phyloP scores from a whole-genome alignment of 1,284 basidiomycete genomes.

The Phlebopus sp. region DNA sequence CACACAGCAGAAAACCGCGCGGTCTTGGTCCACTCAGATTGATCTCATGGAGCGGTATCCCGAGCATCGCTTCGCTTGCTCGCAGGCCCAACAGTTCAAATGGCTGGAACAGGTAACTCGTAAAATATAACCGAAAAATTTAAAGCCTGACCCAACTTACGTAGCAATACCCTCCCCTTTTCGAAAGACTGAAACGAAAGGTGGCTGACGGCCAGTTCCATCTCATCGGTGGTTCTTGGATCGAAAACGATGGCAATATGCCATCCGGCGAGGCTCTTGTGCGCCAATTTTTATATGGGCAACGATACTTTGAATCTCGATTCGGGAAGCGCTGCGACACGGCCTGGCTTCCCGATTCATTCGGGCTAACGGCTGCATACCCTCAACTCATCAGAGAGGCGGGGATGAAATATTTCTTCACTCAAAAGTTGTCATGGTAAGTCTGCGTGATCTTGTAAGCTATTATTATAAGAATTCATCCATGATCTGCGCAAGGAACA shows the following conservation, averaged over 20 bases:
- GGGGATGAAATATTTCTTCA: conserved; percentile 96
- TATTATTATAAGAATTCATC: not conserved
- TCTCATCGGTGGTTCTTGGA: conserved; percentile 82
- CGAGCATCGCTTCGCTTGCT: conserved; percentile 92
- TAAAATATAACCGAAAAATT: not conserved
- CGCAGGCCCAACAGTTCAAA: conserved; percentile 94
- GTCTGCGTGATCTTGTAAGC: conserved; percentile 16
- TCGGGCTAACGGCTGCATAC: conserved; percentile 90
- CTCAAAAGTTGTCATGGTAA: conserved; percentile 88
- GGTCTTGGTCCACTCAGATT: conserved; percentile 92
- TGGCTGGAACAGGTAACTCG: conserved; percentile 78
- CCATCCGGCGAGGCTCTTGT: conserved; percentile 89
- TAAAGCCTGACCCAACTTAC: conserved; percentile 6
- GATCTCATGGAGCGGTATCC: conserved; percentile 96
- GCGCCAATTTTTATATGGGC: conserved; percentile 90
- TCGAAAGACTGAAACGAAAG: conserved; percentile 77
- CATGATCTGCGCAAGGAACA: conserved; percentile 55
- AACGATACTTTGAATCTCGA: conserved; percentile 77
- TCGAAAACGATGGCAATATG: conserved; percentile 92
- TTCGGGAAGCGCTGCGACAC: conserved; percentile 83
- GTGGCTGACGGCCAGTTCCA: conserved; percentile 81
- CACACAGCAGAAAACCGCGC: conserved; percentile 94
- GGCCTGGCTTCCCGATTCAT: conserved; percentile 90
- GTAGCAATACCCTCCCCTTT: conserved; percentile 84
- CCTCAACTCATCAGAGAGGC: conserved; percentile 86